Evolutionary conservation across 2,329 filamentous ascomycete genomes (phyloP), one percentile per base, ranked within the genome.

Genomic region (Aspergillus sp.): DNA sequence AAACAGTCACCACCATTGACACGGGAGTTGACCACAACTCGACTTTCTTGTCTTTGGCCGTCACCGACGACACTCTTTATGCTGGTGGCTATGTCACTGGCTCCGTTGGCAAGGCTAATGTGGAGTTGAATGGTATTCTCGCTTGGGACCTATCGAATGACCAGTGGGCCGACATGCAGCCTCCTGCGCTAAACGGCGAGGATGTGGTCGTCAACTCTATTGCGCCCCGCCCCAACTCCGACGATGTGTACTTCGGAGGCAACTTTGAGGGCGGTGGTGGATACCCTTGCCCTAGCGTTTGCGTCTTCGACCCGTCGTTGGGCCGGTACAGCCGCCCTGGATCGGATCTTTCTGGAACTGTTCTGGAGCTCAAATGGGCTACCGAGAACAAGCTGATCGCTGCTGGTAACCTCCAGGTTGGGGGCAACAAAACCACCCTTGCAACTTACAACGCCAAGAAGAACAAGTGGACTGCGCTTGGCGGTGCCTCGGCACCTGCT

Each of bases 181-280:
- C 91, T 1, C 84, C 90, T 23, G 78, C 85, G 1, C 74, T 97
- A 2, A 77, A 77, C 9, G 90, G 91, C 12, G 73, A 75, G 5
- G 79, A 83, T 52, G 82, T 83, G 22, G 80, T 82, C 2, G 90
- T 97, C 38, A 85, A 88, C 49, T 75, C 86, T 23, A 89, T 98
- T 56, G 79, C 82, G 9, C 76, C 84, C 7, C 85, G 84, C 47
- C 86, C 88, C 0, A 79, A 79, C 47, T 83, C 82, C 15, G 75
- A 78, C 1, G 82, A 93, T 44, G 76, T 98, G 10, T 98, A 86
- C 61, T 86, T 98, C 27, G 91, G 86, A 33, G 93, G 93, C 27
- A 82, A 80, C 7, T 98, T 97, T 62, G 75, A 81, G n/a, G 81
- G 80, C 27, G 93, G 90, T 15, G 93, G 93, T 23, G 84, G 85